Evolutionary conservation across 768 basidiomycete species (phyloP).

Genomic region (Cystobasidium tubakii): DNA sequence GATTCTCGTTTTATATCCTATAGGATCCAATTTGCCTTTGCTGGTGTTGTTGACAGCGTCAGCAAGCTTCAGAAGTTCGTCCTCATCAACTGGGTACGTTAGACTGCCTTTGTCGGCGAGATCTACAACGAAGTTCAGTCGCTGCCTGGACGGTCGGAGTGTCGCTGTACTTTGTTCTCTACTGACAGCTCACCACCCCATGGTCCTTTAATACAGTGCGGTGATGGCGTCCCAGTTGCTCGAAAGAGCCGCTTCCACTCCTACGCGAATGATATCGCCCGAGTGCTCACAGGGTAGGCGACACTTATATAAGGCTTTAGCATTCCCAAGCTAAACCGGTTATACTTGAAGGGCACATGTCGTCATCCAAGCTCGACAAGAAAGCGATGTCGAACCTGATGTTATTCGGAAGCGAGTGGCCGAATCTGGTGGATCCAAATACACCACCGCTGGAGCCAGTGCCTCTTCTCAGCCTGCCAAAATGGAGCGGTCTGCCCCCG

Average conservation of each 20-base stretch:
- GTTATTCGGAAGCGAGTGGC: slow-evolving; percentile 68
- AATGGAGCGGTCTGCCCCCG: slow-evolving; percentile 70
- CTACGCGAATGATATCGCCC: slow-evolving; percentile 72
- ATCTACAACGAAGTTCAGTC: too few species aligned
- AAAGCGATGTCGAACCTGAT: slow-evolving; percentile 74
- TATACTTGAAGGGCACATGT: slow-evolving; percentile 55
- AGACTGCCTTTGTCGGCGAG: background rate
- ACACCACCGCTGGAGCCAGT: slow-evolving; percentile 70
- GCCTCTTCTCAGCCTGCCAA: slow-evolving; percentile 55
- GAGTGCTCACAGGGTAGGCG: slow-evolving; percentile 66
- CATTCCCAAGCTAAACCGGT: too few species aligned
- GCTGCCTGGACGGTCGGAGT: background rate
- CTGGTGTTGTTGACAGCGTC: slow-evolving; percentile 77
- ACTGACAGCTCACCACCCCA: background rate
- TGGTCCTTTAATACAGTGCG: slow-evolving; percentile 54
- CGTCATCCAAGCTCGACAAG: slow-evolving; percentile 69
- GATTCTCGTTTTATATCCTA: background rate
- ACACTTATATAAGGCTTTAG: background rate
- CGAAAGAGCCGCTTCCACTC: slow-evolving; percentile 87
- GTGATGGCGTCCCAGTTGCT: slow-evolving; percentile 85
- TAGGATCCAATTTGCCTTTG: slow-evolving; percentile 92
- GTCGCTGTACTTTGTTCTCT: background rate
- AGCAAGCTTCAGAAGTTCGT: slow-evolving; percentile 82
- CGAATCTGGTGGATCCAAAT: slow-evolving; percentile 51
- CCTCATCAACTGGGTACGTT: slow-evolving; percentile 72